phyloP scores from a whole-genome alignment of 2,329 filamentous ascomycete species.

The Teratosphaeria zuluensis region DNA sequence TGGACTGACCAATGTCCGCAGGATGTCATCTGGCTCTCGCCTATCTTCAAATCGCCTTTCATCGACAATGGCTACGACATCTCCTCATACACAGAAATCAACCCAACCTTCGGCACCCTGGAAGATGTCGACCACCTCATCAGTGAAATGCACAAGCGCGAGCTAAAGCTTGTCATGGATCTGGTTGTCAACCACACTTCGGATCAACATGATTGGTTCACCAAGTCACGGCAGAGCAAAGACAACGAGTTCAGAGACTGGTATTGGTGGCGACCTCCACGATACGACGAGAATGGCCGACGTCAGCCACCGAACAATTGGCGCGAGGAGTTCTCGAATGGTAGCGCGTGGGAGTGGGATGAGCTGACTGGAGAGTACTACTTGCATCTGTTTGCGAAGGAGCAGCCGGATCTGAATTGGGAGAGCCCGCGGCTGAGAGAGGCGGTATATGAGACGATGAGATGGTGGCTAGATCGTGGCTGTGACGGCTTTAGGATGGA shows the following conservation, averaged over 20 bases:
- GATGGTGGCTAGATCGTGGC: constrained; percentile 67
- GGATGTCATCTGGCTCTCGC: constrained; percentile 57
- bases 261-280: constrained; percentile 50
- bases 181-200: constrained; percentile 21
- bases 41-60: constrained; percentile 45
- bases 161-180: constrained; percentile 38
- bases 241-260: constrained; percentile 47
- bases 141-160: constrained; percentile 31
- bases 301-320: constrained; percentile 62
- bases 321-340: constrained; percentile 40
- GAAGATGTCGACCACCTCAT: constrained; percentile 37
- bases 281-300: constrained; percentile 44
- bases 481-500: constrained; percentile 38
- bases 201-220: constrained; percentile 49
- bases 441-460: constrained; percentile 52
- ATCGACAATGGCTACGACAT: constrained; percentile 47
- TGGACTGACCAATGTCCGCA: background rate
- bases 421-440: constrained; percentile 58
- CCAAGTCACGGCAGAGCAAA: constrained; percentile 42
- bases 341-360: constrained; percentile 56
- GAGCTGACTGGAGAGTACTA: constrained; percentile 64
- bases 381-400: constrained; percentile 62
- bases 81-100: constrained; percentile 34
- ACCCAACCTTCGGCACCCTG: constrained; percentile 37
- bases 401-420: constrained; percentile 81